Evolutionary conservation across 768 basidiomycete species (phyloP).

Genomic region (Dictyophora rubrovolvata): DNA sequence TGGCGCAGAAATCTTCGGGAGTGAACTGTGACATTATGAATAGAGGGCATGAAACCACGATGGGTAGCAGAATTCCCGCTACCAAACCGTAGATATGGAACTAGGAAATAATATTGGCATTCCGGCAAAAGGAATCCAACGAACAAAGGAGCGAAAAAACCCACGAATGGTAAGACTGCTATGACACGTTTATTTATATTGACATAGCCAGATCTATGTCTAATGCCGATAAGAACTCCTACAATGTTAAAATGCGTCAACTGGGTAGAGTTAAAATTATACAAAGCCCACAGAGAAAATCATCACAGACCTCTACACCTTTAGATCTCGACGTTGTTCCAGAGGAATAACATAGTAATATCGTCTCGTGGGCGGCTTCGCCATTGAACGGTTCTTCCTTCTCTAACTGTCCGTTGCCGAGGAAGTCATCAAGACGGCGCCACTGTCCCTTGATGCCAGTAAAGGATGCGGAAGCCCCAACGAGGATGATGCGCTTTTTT

Average conservation of each 20-base stretch:
- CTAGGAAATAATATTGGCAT: no score
- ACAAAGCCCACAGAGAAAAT: conserved; percentile 24
- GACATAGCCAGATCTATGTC: conserved; percentile 32
- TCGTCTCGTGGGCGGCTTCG: conserved; percentile 43
- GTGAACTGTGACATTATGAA: conserved; percentile 64
- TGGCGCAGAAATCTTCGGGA: conserved; percentile 51
- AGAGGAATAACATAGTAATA: conserved; percentile 51
- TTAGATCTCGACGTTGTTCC: conserved; percentile 78
- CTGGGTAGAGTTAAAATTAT: conserved; percentile 5
- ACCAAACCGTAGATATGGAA: conserved; percentile 31
- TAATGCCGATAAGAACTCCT: conserved; percentile 43
- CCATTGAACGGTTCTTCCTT: conserved; percentile 50
- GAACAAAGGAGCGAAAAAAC: neutral
- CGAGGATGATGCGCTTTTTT: conserved; percentile 44
- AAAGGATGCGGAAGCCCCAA: conserved; percentile 32
- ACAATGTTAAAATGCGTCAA: conserved; percentile 47
- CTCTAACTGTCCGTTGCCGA: conserved; percentile 36
- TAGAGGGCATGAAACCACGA: conserved; percentile 38
- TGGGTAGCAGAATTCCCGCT: conserved; percentile 49
- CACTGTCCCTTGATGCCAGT: conserved; percentile 15
- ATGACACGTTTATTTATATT: conserved; percentile 32
- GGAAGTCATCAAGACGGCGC: conserved; percentile 36
- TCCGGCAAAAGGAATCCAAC: neutral
- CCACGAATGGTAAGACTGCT: conserved; percentile 51
- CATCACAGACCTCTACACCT: conserved; percentile 36